A percentile compares a stretch with the other conserved stretches of the same genome.
phyloP scores from a whole-genome alignment of 2,329 filamentous ascomycete genomes.

The Colletotrichum acutatum region DNA sequence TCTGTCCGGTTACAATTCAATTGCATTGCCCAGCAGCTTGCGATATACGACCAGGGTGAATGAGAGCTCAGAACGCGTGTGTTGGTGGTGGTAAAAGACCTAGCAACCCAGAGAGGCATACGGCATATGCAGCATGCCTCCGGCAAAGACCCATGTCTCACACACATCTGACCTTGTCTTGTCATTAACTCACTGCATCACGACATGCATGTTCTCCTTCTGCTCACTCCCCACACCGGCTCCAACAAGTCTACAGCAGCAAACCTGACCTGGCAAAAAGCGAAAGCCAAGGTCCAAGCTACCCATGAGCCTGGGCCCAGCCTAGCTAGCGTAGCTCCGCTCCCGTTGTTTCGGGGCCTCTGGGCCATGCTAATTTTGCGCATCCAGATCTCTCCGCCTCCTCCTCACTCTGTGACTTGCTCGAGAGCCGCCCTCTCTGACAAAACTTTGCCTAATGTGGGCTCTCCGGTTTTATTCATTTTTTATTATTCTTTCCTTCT shows the following conservation, averaged over 20 bases:
- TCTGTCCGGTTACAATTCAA: not conserved
- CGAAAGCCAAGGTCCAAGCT: not conserved
- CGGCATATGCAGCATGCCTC: constrained; percentile 32
- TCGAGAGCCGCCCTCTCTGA: constrained; percentile 15
- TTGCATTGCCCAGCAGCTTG: not conserved
- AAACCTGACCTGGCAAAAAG: not conserved
- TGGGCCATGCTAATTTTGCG: constrained; percentile 27
- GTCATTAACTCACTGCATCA: constrained; percentile 16
- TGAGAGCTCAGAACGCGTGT: too few species aligned
- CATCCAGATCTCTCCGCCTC: constrained; percentile 28
- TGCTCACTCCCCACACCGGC: not conserved
- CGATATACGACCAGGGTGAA: not conserved
- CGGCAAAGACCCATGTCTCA: constrained; percentile 17
- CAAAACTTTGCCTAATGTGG: constrained; percentile 22
- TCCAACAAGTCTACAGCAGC: not conserved
- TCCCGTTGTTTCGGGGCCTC: constrained; percentile 29
- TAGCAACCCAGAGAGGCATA: constrained; percentile 4
- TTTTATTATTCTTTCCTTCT: not conserved
- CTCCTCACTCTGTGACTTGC: constrained; percentile 14
- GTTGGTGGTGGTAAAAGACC: not conserved
- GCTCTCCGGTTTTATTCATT: not conserved
- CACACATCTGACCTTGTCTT: not conserved
- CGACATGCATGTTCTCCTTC: not conserved
- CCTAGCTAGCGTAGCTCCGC: constrained; percentile 21
- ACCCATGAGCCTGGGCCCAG: constrained; percentile 1